Evolutionary conservation across 75 land plant species (phyloP).

Genomic region (Picea glauca): DNA sequence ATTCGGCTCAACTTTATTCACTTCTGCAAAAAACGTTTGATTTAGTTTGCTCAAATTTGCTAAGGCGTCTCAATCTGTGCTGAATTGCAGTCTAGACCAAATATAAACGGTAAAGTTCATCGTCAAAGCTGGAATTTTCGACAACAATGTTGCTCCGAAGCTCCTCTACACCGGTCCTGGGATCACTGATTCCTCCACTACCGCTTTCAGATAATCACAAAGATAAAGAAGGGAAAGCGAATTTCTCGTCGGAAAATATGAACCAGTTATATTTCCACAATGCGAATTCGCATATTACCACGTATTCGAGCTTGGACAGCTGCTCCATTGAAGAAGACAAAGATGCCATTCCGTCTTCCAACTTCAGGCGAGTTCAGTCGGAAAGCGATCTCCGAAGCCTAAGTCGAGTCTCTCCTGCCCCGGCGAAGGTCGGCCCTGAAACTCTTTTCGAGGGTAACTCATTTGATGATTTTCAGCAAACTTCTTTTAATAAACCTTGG

Average conservation of each 20-base stretch:
- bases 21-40: no score
- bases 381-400: conserved; percentile 31
- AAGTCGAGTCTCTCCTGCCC: background rate
- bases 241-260: conserved; percentile 5
- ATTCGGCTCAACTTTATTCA: no score
- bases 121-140: no score
- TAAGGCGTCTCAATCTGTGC: no score
- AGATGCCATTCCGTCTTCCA: background rate
- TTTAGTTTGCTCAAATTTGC: no score
- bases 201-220: background rate
- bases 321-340: background rate
- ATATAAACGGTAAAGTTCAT: no score
- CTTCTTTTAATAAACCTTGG: conserved; percentile 1
- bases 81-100: no score
- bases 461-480: background rate
- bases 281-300: background rate
- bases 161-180: conserved; percentile 39
- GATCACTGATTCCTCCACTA: conserved; percentile 26
- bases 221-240: conserved; percentile 1
- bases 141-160: conserved; percentile 42
- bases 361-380: conserved; percentile 28
- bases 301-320: conserved; percentile 15
- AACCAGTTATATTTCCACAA: conserved; percentile 17
- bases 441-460: background rate
- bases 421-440: background rate